Evolutionary conservation across 2,329 filamentous ascomycete genomes (phyloP).

Genomic region (Xylariaceae sp.): DNA sequence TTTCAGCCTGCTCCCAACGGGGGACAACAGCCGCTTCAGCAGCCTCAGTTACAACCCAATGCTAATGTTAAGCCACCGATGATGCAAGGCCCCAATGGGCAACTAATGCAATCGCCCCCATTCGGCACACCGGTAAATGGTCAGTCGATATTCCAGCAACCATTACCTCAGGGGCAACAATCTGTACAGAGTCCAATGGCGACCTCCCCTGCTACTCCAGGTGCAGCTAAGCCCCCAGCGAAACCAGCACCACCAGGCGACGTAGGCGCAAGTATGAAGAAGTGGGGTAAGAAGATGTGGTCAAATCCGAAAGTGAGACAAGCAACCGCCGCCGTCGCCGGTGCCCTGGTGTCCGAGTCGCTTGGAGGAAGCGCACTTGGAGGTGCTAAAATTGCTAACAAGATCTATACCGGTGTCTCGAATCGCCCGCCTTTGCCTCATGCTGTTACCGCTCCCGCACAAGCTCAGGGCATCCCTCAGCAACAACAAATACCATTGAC

Average conservation of each 20-base stretch:
- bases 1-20: slow-evolving; percentile 3
- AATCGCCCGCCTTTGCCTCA: slow-evolving; percentile 13
- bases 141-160: slow-evolving; percentile 9
- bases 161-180: slow-evolving; percentile 4
- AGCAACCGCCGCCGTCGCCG: slow-evolving; percentile 20
- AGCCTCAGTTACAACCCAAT: no score
- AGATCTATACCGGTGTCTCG: slow-evolving; percentile 5
- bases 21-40: no score
- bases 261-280: slow-evolving; percentile 29
- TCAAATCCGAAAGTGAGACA: slow-evolving; percentile 26
- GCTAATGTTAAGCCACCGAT: no score
- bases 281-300: slow-evolving; percentile 30
- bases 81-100: no score
- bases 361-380: slow-evolving; percentile 10
- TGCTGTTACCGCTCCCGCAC: slow-evolving; percentile 15
- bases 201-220: slow-evolving; percentile 2
- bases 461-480: slow-evolving; percentile 8
- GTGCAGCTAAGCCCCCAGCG: slow-evolving; percentile 19
- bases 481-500: slow-evolving; percentile 1
- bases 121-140: background rate
- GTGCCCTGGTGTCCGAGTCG: slow-evolving; percentile 22
- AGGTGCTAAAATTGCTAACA: slow-evolving; percentile 13
- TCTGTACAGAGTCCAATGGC: slow-evolving; percentile 9
- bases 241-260: slow-evolving; percentile 19
- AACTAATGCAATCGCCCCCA: no score